Evolutionary conservation across 495 filamentous ascomycete genomes (phyloP).

Genomic region (Xylaria scruposa): DNA sequence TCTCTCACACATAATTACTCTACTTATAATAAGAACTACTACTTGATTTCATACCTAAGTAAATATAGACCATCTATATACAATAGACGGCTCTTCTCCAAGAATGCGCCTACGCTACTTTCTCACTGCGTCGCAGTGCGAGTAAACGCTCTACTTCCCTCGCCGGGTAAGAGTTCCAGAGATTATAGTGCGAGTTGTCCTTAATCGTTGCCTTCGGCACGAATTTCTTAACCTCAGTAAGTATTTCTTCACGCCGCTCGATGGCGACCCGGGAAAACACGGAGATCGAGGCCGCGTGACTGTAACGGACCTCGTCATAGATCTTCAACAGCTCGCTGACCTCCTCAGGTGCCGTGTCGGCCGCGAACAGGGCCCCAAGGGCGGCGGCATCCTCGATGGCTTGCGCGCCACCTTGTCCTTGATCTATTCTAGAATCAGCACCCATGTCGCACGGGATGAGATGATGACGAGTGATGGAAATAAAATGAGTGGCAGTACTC

Average conservation of each 20-base stretch:
- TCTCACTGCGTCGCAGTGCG: not conserved
- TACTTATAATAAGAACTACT: not conserved
- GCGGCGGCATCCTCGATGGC: constrained; percentile 55
- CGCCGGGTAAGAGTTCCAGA: constrained; percentile 10
- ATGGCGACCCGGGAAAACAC: not conserved
- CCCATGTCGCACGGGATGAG: not conserved
- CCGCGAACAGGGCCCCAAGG: constrained; percentile 42
- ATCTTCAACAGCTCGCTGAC: constrained; percentile 53
- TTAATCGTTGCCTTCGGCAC: not conserved
- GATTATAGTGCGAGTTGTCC: not conserved
- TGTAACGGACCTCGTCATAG: constrained; percentile 56
- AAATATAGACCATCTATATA: not conserved
- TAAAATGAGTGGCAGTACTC: constrained; percentile 1
- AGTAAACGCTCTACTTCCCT: constrained; percentile 10
- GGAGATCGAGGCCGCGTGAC: not conserved
- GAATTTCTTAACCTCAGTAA: not conserved
- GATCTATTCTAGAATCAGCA: constrained; percentile 37
- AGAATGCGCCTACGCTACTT: not conserved
- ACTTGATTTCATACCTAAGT: not conserved
- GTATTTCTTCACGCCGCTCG: not conserved
- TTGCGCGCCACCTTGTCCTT: constrained; percentile 57
- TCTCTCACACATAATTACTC: not conserved
- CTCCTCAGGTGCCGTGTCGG: constrained; percentile 37
- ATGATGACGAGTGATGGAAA: too few species aligned
- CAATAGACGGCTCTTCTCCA: not conserved